Conservation (phyloP, 345 rosid genomes). For the Cochlearia excelsa region DNA sequence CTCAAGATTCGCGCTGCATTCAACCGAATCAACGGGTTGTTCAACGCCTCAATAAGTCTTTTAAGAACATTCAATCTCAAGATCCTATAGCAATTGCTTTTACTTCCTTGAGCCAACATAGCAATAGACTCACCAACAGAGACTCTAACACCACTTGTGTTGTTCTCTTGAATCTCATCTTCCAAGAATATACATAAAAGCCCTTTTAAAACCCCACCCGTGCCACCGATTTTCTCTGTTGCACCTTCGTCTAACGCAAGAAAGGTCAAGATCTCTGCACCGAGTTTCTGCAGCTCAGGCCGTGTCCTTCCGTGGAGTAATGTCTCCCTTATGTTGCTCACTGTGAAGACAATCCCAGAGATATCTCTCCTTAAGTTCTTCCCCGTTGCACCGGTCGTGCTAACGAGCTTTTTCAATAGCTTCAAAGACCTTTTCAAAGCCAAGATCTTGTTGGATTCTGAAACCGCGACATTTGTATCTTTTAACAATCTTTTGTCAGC, state of each 20-base stretch:
- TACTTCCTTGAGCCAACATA: conserved; percentile 79
- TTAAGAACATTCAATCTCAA: conserved; percentile 49
- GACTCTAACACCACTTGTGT: conserved; percentile 42
- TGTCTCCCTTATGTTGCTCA: conserved; percentile 75
- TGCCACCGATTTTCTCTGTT: conserved; percentile 77
- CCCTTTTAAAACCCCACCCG: conserved; percentile 79
- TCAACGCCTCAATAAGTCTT: conserved; percentile 49
- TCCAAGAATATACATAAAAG: conserved; percentile 65
- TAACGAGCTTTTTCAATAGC: conserved; percentile 69
- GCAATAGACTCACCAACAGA: conserved; percentile 90
- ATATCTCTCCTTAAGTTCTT: conserved; percentile 61
- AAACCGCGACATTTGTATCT: conserved; percentile 35
- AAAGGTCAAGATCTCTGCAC: conserved; percentile 67
- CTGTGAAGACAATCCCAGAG: conserved; percentile 75
- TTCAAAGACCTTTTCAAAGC: conserved; percentile 77
- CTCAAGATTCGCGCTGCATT: conserved; percentile 76
- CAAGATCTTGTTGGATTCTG: conserved; percentile 43
- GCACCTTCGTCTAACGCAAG: conserved; percentile 76
- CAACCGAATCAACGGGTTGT: conserved; percentile 43
- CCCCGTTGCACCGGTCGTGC: conserved; percentile 74
- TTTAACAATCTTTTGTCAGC: conserved; percentile 48
- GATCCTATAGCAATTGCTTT: conserved; percentile 59
- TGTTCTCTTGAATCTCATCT: conserved; percentile 36
- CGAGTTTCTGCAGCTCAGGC: conserved; percentile 55
- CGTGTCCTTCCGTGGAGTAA: conserved; percentile 59